Percentiles rank a stretch among this genome's conserved stretches.
These are phyloP conservation scores for Boechera stricta DNA, from an alignment of 345 rosid species.

Conservation along the genomic window DNA sequence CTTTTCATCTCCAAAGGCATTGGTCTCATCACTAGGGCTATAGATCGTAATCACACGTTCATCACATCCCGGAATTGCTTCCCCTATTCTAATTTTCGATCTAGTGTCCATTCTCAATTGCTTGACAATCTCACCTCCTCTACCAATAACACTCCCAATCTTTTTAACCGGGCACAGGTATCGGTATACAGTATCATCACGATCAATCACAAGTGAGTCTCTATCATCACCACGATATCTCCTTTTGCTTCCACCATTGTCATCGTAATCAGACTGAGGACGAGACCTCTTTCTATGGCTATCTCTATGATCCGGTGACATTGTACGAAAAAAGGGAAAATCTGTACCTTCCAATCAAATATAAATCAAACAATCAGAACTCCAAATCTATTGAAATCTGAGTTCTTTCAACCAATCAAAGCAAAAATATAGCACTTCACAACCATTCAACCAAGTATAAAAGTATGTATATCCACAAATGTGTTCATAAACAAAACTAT, in stretches of 20 bases:
- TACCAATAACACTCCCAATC: slow-evolving; percentile 95
- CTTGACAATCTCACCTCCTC: slow-evolving; percentile 95
- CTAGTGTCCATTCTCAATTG: slow-evolving; percentile 83
- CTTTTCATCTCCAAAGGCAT: slow-evolving; percentile 62
- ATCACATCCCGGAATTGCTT: slow-evolving; percentile 73
- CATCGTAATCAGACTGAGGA: slow-evolving; percentile 70
- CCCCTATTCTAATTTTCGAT: slow-evolving; percentile 88
- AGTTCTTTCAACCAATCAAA: not conserved
- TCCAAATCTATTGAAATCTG: not conserved
- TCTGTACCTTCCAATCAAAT: slow-evolving; percentile 37
- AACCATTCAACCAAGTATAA: slow-evolving; percentile 2
- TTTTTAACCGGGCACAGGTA: slow-evolving; percentile 83
- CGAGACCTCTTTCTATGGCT: slow-evolving; percentile 80
- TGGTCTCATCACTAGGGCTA: slow-evolving; percentile 86
- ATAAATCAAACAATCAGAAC: slow-evolving; percentile 15
- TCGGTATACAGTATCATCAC: slow-evolving; percentile 81
- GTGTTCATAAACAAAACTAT: not conserved
- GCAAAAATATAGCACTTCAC: not conserved
- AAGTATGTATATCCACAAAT: not conserved
- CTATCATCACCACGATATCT: slow-evolving; percentile 76
- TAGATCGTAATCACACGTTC: slow-evolving; percentile 95
- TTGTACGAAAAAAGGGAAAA: not conserved
- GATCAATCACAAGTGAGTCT: slow-evolving; percentile 62
- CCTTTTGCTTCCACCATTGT: slow-evolving; percentile 70
- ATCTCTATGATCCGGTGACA: slow-evolving; percentile 85